These are phyloP conservation scores for Pelargonium citronellum DNA, from an alignment of 441 rosid genomes.

Conservation along the genomic window DNA sequence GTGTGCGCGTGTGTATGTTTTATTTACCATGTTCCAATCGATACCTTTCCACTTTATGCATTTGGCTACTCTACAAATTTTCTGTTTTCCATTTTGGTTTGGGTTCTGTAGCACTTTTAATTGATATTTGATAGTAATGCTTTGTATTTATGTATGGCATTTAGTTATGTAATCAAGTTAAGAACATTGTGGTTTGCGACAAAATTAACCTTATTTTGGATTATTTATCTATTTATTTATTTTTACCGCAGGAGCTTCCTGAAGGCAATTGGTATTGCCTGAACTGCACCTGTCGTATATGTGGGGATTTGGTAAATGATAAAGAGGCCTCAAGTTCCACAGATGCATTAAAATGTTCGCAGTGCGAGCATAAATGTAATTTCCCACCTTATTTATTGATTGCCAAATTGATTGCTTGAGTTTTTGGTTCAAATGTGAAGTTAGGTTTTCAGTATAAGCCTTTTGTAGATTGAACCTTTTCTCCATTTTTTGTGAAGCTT, in stretches of 20 bases:
- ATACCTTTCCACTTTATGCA: not conserved
- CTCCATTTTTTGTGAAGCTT: not conserved
- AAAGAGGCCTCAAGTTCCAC: constrained; percentile 35
- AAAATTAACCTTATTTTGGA: constrained; percentile 7
- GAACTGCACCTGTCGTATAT: constrained; percentile 79
- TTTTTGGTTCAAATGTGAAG: not conserved
- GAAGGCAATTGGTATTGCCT: constrained; percentile 92
- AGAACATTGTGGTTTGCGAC: constrained; percentile 7
- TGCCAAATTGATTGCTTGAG: not conserved
- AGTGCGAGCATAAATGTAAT: constrained; percentile 91
- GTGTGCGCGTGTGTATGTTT: too few species aligned
- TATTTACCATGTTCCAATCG: not conserved
- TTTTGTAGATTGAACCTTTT: not conserved
- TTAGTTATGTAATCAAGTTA: not conserved
- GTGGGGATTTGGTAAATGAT: constrained; percentile 63
- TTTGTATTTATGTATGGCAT: not conserved
- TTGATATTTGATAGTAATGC: not conserved
- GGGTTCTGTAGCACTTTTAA: not conserved
- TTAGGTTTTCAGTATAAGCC: not conserved
- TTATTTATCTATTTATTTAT: constrained; percentile 12
- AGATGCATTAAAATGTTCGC: constrained; percentile 62
- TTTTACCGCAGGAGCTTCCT: constrained; percentile 64
- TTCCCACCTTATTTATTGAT: constrained; percentile 13
- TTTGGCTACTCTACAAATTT: not conserved
- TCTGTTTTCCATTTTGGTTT: not conserved